A percentile compares a stretch with the other conserved stretches of the same genome.
phyloP scores from a whole-genome alignment of 192 early-diverging fungal species.

The Gonapodya sp. region DNA sequence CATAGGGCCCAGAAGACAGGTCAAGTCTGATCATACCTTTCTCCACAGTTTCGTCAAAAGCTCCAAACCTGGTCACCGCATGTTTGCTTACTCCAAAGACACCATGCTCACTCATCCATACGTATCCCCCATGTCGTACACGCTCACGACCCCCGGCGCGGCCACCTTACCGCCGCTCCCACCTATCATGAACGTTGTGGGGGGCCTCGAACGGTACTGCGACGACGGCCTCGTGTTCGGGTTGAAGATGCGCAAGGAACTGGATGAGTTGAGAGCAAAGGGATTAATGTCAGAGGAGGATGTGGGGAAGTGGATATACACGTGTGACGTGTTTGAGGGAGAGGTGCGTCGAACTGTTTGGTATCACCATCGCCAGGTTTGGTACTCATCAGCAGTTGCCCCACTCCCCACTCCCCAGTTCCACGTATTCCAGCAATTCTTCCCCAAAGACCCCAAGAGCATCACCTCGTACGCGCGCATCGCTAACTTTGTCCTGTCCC shows the following conservation, averaged over 20 bases:
- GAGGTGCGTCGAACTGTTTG: neutral
- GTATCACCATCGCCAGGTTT: neutral
- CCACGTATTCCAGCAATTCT: slow-evolving; percentile 1
- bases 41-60: neutral
- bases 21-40: neutral
- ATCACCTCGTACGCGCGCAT: neutral
- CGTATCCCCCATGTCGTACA: slow-evolving; percentile 1
- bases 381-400: neutral
- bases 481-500: neutral
- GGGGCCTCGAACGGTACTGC: neutral
- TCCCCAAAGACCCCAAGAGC: slow-evolving; percentile 1
- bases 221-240: slow-evolving; percentile 3
- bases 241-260: neutral
- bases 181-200: neutral
- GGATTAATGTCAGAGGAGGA: neutral
- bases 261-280: neutral
- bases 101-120: slow-evolving; percentile 1
- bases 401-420: slow-evolving; percentile 3
- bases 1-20: neutral
- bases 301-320: slow-evolving; percentile 4
- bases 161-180: neutral
- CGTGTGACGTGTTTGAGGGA: neutral
- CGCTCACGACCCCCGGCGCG: neutral
- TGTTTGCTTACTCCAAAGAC: neutral
- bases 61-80: neutral